These are phyloP conservation scores for Xylaria telfairii DNA, from an alignment of 495 filamentous ascomycete genomes.

Conservation along the genomic window DNA sequence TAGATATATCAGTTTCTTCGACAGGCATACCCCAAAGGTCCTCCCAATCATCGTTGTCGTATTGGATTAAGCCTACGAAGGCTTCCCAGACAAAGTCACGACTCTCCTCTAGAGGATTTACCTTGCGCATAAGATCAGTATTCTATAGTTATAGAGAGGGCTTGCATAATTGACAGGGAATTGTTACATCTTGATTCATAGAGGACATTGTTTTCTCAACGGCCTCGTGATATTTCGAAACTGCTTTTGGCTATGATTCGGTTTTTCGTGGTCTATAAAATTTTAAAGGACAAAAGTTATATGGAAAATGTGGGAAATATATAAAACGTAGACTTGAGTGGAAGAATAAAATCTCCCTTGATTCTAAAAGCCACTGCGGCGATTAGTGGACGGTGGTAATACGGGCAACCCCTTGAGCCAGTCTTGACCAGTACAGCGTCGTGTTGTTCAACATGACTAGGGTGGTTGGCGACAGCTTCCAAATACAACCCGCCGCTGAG, in stretches of 20 bases:
- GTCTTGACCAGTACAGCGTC: background rate
- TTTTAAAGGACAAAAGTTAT: background rate
- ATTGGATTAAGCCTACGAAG: background rate
- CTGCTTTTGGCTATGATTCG: background rate
- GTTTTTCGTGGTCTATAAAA: background rate
- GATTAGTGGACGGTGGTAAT: background rate
- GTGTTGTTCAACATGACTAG: background rate
- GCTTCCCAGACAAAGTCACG: background rate
- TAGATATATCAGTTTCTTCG: background rate
- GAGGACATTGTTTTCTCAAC: background rate
- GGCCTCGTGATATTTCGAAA: background rate
- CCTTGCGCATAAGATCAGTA: background rate
- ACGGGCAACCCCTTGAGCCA: background rate
- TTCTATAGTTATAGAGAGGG: background rate
- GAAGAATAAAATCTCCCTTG: background rate
- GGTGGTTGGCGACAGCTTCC: background rate
- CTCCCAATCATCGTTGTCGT: background rate
- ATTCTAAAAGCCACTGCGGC: background rate
- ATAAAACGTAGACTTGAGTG: background rate
- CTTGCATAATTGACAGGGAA: background rate
- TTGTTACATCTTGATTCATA: background rate
- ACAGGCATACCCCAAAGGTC: background rate
- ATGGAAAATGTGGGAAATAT: background rate
- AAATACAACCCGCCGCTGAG: background rate
- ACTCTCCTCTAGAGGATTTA: background rate